phyloP scores from a whole-genome alignment of 75 land plant genomes.

The Pinus taeda region DNA sequence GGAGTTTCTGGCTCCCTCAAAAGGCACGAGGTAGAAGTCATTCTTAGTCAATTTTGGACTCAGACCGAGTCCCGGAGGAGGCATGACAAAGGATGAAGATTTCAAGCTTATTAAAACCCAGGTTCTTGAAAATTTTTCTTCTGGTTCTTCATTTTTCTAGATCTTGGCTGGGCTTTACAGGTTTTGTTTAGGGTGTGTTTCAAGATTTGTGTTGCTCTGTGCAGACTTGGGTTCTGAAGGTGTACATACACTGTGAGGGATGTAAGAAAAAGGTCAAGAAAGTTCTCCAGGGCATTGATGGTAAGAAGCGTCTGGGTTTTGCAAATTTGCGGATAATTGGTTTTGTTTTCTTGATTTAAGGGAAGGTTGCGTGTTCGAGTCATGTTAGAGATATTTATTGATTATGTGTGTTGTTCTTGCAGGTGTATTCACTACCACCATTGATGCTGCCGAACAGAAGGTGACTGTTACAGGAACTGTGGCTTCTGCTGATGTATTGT shows the following conservation, averaged over 20 bases:
- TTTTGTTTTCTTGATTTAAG: not conserved
- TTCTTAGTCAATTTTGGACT: too few species aligned
- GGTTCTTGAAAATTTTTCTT: too few species aligned
- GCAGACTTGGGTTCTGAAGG: slow-evolving; percentile 66
- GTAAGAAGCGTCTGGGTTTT: slow-evolving; percentile 10
- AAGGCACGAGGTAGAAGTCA: too few species aligned
- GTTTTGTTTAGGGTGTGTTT: too few species aligned
- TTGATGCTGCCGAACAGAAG: slow-evolving; percentile 30
- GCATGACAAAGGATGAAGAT: too few species aligned
- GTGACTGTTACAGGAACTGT: slow-evolving; percentile 28
- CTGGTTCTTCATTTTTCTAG: too few species aligned
- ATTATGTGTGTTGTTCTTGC: not conserved
- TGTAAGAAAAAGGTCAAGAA: slow-evolving; percentile 77
- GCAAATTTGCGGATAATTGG: not conserved
- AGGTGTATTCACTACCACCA: slow-evolving; percentile 26
- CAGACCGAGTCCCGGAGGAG: too few species aligned
- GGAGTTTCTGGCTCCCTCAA: too few species aligned
- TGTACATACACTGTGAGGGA: slow-evolving; percentile 72
- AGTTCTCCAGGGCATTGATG: slow-evolving; percentile 59
- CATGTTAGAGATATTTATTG: not conserved
- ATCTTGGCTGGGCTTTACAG: too few species aligned
- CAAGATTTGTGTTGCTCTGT: too few species aligned
- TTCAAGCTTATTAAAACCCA: too few species aligned
- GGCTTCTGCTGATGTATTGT: slow-evolving; percentile 15
- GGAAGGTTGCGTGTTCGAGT: not conserved